These are phyloP conservation scores for Pseudopyricularia cyperi DNA, from an alignment of 2,329 filamentous ascomycete species.

Conservation along the genomic window DNA sequence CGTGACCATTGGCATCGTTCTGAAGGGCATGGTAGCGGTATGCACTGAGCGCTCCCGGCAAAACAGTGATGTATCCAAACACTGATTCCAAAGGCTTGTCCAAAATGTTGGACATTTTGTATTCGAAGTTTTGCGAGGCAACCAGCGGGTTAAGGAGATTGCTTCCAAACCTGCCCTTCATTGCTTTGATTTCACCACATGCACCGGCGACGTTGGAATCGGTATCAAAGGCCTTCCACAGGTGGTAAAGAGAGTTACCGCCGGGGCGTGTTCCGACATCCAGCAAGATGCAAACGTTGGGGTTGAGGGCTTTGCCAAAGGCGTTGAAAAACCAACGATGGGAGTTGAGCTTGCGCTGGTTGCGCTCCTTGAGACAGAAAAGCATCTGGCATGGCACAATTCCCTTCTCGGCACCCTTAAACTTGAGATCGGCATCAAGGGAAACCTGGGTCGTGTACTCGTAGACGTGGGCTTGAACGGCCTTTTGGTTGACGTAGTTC, in stretches of 20 bases:
- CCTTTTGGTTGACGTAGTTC: constrained; percentile 91
- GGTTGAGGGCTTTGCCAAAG: constrained; percentile 81
- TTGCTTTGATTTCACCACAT: constrained; percentile 94
- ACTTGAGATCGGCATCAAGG: constrained; percentile 87
- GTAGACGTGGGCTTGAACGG: constrained; percentile 94
- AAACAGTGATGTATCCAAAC: constrained; percentile 94
- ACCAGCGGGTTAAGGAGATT: constrained; percentile 89
- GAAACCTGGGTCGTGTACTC: constrained; percentile 98
- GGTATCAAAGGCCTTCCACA: constrained; percentile 98
- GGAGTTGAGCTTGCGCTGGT: constrained; percentile 94
- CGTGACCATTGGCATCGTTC: constrained; percentile 91
- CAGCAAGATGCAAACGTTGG: constrained; percentile 91
- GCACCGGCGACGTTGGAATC: constrained; percentile 96
- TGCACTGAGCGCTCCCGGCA: constrained; percentile 87
- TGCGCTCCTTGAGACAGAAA: constrained; percentile 97
- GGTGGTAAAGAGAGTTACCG: constrained; percentile 81
- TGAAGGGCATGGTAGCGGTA: constrained; percentile 94
- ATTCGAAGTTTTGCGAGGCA: constrained; percentile 97
- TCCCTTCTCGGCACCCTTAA: constrained; percentile 97
- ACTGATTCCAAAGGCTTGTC: constrained; percentile 96
- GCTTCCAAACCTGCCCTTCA: constrained; percentile 73
- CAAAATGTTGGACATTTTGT: constrained; percentile 99
- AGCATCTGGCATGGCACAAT: constrained; percentile 98
- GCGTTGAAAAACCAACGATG: constrained; percentile 99
- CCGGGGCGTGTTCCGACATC: constrained; percentile 93